A percentile compares a stretch with the other conserved stretches of the same genome.
These are phyloP conservation scores for Elsinoe necatrix DNA, from an alignment of 2,329 filamentous ascomycete species.

Conservation along the genomic window DNA sequence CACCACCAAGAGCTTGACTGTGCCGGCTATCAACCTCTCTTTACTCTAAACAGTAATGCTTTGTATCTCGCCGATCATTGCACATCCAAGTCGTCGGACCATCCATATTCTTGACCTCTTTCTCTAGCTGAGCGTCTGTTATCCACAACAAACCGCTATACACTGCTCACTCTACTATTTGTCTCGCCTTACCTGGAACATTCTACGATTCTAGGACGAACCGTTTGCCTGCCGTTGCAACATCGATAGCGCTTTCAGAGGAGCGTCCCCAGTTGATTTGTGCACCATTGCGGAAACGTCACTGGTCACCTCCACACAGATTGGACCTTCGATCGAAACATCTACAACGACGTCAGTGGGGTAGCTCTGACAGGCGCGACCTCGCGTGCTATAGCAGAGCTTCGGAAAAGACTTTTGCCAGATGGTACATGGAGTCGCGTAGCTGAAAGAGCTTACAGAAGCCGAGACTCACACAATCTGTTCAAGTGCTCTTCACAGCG, in stretches of 20 bases:
- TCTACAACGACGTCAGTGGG: conserved; percentile 2
- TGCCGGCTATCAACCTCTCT: neutral
- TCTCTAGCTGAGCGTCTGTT: neutral
- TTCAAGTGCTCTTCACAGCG: neutral
- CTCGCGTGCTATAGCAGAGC: neutral
- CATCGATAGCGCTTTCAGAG: conserved; percentile 9
- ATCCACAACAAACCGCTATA: neutral
- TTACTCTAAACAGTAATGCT: conserved; percentile 4
- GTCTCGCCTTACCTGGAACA: conserved; percentile 13
- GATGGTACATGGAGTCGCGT: neutral
- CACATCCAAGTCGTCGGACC: neutral
- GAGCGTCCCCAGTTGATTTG: neutral
- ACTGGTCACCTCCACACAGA: conserved; percentile 1
- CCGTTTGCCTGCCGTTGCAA: conserved; percentile 10
- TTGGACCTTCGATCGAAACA: neutral
- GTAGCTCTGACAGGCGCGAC: neutral
- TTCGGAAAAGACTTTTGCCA: neutral
- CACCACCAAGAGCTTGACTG: neutral
- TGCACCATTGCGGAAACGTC: neutral
- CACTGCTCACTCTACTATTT: conserved; percentile 2
- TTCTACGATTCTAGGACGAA: conserved; percentile 11
- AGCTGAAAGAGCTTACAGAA: neutral
- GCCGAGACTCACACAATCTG: neutral
- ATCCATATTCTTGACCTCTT: neutral
- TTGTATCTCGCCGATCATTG: neutral